Conservation (phyloP, 2,329 filamentous ascomycete species). For the Aspergillus luchuensis region DNA sequence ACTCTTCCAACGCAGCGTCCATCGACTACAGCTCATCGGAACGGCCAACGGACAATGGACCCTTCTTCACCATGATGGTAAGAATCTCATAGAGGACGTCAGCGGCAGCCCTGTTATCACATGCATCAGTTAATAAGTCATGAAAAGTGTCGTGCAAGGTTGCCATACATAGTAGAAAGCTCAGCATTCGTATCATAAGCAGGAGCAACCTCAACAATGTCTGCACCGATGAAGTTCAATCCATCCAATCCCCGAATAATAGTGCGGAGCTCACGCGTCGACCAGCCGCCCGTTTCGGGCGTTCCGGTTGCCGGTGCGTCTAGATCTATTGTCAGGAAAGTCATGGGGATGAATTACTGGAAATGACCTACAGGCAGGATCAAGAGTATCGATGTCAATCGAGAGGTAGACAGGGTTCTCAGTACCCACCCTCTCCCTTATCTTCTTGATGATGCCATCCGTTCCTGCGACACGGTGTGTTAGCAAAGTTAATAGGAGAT, state of each 20-base stretch:
- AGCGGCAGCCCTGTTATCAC: conserved; percentile 39
- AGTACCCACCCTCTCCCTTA: conserved; percentile 72
- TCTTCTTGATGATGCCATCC: conserved; percentile 76
- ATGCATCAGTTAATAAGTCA: neutral
- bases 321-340: conserved; percentile 10
- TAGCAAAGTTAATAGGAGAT: neutral
- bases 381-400: conserved; percentile 85
- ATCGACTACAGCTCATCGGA: conserved; percentile 13
- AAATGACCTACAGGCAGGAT: conserved; percentile 68
- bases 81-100: conserved; percentile 76
- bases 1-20: neutral
- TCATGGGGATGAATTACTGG: neutral
- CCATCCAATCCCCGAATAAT: conserved; percentile 62
- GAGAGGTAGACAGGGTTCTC: conserved; percentile 76
- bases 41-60: conserved; percentile 53
- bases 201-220: conserved; percentile 64
- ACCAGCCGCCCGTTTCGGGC: conserved; percentile 64
- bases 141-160: neutral
- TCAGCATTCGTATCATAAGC: conserved; percentile 64
- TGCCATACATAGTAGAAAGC: conserved; percentile 51
- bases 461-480: conserved; percentile 42
- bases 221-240: conserved; percentile 60
- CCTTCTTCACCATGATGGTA: conserved; percentile 80
- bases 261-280: conserved; percentile 59
- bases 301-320: conserved; percentile 57